phyloP scores from a whole-genome alignment of 1,284 basidiomycete species.

The Ustilago vetiveriae region DNA sequence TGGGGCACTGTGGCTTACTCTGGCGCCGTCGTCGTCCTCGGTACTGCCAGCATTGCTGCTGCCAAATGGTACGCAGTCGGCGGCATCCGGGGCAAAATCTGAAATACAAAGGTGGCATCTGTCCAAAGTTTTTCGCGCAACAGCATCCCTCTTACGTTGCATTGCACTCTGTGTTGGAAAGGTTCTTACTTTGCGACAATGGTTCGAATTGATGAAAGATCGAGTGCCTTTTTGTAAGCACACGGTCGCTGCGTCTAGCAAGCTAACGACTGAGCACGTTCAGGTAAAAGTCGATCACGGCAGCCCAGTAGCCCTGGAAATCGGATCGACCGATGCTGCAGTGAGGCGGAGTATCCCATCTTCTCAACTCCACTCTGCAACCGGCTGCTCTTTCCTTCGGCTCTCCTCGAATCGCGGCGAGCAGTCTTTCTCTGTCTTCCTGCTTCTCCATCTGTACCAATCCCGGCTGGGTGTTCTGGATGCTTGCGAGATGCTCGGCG shows the following conservation, averaged over 20 bases:
- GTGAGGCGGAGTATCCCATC: conserved; percentile 55
- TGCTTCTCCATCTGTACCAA: conserved; percentile 42
- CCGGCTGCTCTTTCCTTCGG: not conserved
- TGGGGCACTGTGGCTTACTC: conserved; percentile 28
- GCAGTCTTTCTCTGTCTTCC: conserved; percentile 9
- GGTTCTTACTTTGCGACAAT: too few relatives aligned
- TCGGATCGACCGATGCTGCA: conserved; percentile 55
- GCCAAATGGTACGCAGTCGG: conserved; percentile 36
- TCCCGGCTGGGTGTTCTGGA: conserved; percentile 6
- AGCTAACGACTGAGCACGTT: conserved; percentile 32
- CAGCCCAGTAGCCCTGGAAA: conserved; percentile 53
- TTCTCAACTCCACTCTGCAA: conserved; percentile 40
- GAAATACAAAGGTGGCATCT: not conserved
- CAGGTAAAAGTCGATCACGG: conserved; percentile 37
- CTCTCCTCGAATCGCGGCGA: not conserved
- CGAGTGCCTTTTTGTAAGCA: too few relatives aligned
- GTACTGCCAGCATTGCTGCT: conserved; percentile 13
- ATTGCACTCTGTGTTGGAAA: too few relatives aligned
- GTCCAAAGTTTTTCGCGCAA: too few relatives aligned
- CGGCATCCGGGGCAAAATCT: conserved; percentile 32
- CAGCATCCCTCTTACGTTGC: too few relatives aligned
- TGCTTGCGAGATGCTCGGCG: conserved; percentile 33
- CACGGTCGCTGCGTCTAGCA: too few relatives aligned
- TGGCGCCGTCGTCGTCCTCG: conserved; percentile 18
- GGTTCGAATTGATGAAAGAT: too few relatives aligned